phyloP scores from a whole-genome alignment of 176 grass and related monocot species.

The Cymbopogon citratus region DNA sequence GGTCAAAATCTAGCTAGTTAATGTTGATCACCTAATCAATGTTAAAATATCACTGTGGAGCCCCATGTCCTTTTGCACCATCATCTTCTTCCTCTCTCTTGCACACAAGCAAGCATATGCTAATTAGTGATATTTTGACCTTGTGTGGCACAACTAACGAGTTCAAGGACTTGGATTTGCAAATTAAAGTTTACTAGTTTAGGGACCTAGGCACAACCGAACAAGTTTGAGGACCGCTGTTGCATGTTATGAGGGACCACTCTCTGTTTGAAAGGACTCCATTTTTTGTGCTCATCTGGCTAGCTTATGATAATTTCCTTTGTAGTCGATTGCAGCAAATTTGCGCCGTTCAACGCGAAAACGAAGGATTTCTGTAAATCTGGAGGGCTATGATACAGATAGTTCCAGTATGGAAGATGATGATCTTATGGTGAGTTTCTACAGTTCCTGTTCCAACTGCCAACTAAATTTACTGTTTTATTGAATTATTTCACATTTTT shows the following conservation, averaged over 20 bases:
- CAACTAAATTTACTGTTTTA: not conserved
- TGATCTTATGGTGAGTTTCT: constrained; percentile 87
- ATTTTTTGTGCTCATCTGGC: not conserved
- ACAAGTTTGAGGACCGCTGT: not conserved
- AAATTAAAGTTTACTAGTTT: not conserved
- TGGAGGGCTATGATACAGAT: constrained; percentile 83
- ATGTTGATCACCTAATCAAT: not conserved
- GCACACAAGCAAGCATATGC: not conserved
- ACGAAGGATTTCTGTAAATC: constrained; percentile 81
- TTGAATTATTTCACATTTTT: not conserved
- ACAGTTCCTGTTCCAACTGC: not conserved
- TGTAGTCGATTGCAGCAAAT: constrained; percentile 81
- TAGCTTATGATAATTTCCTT: constrained; percentile 34
- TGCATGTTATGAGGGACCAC: not conserved
- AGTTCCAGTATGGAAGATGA: constrained; percentile 93
- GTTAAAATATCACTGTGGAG: not conserved
- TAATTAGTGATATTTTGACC: not conserved
- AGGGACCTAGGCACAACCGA: not conserved
- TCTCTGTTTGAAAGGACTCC: constrained; percentile 11
- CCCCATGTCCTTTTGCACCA: not conserved
- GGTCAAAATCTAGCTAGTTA: not conserved
- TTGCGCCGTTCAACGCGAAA: constrained; percentile 91
- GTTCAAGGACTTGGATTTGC: not conserved
- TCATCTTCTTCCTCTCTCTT: not conserved
- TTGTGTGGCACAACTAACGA: not conserved